phyloP scores from a whole-genome alignment of 352 stramenopile genomes.

The Pythium folliculosum region DNA sequence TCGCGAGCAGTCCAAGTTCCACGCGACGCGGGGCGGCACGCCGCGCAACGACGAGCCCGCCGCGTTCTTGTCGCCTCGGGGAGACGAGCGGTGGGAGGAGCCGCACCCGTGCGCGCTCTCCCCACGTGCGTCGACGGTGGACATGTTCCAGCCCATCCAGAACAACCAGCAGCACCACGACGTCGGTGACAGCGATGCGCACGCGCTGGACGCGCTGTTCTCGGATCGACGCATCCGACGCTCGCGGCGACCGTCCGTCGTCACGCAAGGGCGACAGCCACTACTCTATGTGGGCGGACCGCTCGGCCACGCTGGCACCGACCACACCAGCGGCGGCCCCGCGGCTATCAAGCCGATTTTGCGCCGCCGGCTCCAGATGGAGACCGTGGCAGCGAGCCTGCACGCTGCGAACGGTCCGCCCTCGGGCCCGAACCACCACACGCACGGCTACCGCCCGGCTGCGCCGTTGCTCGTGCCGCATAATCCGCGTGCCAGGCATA shows the following conservation, averaged over 20 bases:
- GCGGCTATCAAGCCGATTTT: slow-evolving; percentile 11
- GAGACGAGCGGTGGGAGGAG: slow-evolving; percentile 12
- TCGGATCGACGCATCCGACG: slow-evolving; percentile 29
- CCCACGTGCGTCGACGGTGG: slow-evolving; percentile 1
- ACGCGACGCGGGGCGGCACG: slow-evolving; percentile 4
- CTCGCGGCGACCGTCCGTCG: slow-evolving; percentile 35
- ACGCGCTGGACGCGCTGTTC: slow-evolving; percentile 35
- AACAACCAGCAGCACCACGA: slow-evolving; percentile 14
- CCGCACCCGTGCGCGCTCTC: not conserved
- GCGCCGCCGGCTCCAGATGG: slow-evolving; percentile 19
- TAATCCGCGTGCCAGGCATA: slow-evolving; percentile 25
- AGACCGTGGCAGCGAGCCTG: slow-evolving; percentile 1
- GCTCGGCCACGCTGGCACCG: not conserved
- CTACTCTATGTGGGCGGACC: not conserved
- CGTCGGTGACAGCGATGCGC: slow-evolving; percentile 1
- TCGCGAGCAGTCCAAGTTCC: slow-evolving; percentile 30
- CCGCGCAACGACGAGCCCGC: not conserved
- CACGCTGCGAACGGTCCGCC: not conserved
- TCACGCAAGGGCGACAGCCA: not conserved
- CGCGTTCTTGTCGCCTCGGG: not conserved
- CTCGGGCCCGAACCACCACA: not conserved
- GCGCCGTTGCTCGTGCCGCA: slow-evolving; percentile 12
- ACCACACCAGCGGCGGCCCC: slow-evolving; percentile 1
- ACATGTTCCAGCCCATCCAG: not conserved
- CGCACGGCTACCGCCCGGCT: slow-evolving; percentile 12